phyloP scores from a whole-genome alignment of 331 rosid species.

The Pyracantha coccinea region DNA sequence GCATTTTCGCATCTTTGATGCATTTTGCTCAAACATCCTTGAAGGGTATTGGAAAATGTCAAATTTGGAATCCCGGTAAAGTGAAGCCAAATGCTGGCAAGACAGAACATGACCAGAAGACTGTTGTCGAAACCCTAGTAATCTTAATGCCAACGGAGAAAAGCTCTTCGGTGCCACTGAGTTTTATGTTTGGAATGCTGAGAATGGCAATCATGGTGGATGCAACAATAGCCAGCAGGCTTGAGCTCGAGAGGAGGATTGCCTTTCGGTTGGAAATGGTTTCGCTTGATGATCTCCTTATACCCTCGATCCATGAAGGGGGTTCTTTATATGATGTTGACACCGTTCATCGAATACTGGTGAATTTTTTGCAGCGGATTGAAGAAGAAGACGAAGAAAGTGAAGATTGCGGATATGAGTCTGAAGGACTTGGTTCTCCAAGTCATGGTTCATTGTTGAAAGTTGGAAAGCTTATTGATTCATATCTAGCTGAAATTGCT shows the following conservation, averaged over 20 bases:
- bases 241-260: conserved; percentile 81
- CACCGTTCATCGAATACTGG: conserved; percentile 61
- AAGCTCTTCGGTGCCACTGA: conserved; percentile 49
- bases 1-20: conserved; percentile 57
- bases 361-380: conserved; percentile 60
- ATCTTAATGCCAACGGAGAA: conserved; percentile 63
- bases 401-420: conserved; percentile 72
- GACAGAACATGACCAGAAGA: conserved; percentile 47
- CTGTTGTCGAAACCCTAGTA: conserved; percentile 52
- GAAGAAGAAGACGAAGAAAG: conserved; percentile 79
- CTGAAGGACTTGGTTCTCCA: conserved; percentile 53
- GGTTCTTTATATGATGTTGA: conserved; percentile 77
- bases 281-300: conserved; percentile 69
- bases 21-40: conserved; percentile 79
- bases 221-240: conserved; percentile 52
- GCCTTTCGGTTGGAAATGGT: conserved; percentile 57
- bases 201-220: conserved; percentile 70
- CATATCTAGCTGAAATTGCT: conserved; percentile 84
- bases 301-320: conserved; percentile 59
- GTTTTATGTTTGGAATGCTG: conserved; percentile 75
- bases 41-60: conserved; percentile 61
- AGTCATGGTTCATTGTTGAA: conserved; percentile 62
- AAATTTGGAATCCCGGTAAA: conserved; percentile 48
- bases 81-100: conserved; percentile 27
- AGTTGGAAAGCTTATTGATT: conserved; percentile 81